Conservation (phyloP, 768 basidiomycete species). For the Phlebiopsis gigantea region DNA sequence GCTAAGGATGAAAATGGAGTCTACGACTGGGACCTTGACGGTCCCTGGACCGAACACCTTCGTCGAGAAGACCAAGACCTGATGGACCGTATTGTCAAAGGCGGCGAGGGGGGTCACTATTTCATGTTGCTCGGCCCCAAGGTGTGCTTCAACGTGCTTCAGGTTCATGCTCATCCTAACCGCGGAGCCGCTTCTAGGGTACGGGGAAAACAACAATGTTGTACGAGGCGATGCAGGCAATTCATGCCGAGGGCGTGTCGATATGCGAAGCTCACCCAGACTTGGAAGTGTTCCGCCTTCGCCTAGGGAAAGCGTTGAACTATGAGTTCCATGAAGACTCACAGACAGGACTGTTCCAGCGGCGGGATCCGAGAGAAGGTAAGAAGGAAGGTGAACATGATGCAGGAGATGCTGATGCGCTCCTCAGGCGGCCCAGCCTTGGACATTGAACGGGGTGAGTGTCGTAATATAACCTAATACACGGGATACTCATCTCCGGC, state of each 20-base stretch:
- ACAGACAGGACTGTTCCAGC: slow-evolving; percentile 74
- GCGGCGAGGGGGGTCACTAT: slow-evolving; percentile 66
- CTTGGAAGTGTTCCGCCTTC: slow-evolving; percentile 76
- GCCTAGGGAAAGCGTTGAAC: slow-evolving; percentile 81
- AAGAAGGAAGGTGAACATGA: not conserved
- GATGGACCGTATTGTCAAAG: slow-evolving; percentile 77
- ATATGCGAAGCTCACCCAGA: slow-evolving; percentile 84
- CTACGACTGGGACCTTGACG: slow-evolving; percentile 28
- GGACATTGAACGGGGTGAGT: slow-evolving; percentile 73
- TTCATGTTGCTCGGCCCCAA: slow-evolving; percentile 76
- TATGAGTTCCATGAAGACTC: slow-evolving; percentile 85
- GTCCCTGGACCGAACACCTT: slow-evolving; percentile 54
- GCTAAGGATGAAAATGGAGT: slow-evolving; percentile 10
- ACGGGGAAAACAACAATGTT: slow-evolving; percentile 82
- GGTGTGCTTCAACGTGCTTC: slow-evolving; percentile 41
- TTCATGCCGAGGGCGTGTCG: slow-evolving; percentile 66
- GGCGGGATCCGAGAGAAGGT: slow-evolving; percentile 81
- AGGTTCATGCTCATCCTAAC: slow-evolving; percentile 1
- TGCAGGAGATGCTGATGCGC: too few relatives aligned
- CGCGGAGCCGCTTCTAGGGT: too few relatives aligned
- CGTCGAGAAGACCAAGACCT: slow-evolving; percentile 68
- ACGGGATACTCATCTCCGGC: not conserved
- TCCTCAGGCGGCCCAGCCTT: slow-evolving; percentile 72
- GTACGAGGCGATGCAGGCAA: slow-evolving; percentile 71
- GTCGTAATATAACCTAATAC: not conserved